A percentile compares a stretch with the other conserved stretches of the same genome.
These are phyloP conservation scores for Diplosphaera chodatii DNA, from an alignment of 139 green algal species.

Conservation along the genomic window DNA sequence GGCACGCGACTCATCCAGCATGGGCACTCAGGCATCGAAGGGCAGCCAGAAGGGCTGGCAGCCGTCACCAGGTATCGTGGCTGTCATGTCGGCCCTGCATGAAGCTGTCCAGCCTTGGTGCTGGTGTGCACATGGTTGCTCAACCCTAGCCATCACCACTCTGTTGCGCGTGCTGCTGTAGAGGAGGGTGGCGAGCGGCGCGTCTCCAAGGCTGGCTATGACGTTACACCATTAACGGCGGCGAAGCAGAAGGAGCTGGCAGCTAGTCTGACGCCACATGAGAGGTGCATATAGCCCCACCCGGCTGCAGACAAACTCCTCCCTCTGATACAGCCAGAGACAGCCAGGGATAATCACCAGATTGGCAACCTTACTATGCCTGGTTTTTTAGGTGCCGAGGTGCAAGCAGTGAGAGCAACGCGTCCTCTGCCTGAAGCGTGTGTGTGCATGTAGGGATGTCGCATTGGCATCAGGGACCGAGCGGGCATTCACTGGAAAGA, in stretches of 20 bases:
- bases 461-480: conserved; percentile 65
- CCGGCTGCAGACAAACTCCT: no score
- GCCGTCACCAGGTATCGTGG: conserved; percentile 1
- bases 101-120: no score
- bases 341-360: no score
- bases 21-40: conserved; percentile 3
- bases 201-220: conserved; percentile 56
- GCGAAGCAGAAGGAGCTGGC: conserved; percentile 37
- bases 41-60: conserved; percentile 12
- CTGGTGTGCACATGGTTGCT: no score
- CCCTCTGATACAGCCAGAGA: no score
- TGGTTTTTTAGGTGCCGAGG: no score
- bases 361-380: no score
- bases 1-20: not conserved
- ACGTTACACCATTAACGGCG: conserved; percentile 64
- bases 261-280: conserved; percentile 41
- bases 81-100: no score
- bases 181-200: not conserved
- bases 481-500: conserved; percentile 64
- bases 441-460: conserved; percentile 25
- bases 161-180: not conserved
- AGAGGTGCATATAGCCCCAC: conserved; percentile 21
- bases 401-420: no score
- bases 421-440: no score
- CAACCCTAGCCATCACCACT: no score